Evolutionary conservation across 768 basidiomycete species (phyloP), one percentile per base, ranked within the genome.

Genomic region (Mrakia blollopis): DNA sequence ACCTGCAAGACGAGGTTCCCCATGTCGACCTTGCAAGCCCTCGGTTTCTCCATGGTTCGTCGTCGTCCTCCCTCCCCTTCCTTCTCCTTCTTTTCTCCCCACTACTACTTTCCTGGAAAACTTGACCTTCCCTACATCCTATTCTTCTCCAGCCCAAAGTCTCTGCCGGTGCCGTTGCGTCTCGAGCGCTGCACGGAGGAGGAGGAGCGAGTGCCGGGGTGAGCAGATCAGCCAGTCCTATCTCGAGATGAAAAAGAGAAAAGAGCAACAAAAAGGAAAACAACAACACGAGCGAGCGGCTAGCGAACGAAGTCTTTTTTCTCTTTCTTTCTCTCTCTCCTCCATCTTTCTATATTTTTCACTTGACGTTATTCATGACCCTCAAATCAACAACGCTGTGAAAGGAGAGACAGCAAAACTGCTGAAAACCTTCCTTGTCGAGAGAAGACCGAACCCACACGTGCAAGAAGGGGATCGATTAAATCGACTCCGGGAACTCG

Each of bases 1-100:
- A 81, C 81, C 13, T 81, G 81, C 77, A 72, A 78, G 44, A 80
- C 80, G 32, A 76, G 73, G 62, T 81, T 81, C 47, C 80, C 81
- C 23, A 69, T 79, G 35, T 73, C 79, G 32, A 62, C 75, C 23
- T 69, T 77, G 13, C 65, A 77, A 41, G 72, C 72, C 21, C 67
- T 77, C 25, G 75, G 62, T 32, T 77, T 73, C 16, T 76, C 61
- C 61, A 78, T 78, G 73, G 37, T 28, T 13, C 8, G 47, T 57
- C 30, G 3, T 41, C 13, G 18, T 50, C 30, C 13, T 23, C 52
- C 71, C 50, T 23, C 25, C 25, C 6, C 35, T 4, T 52, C 69
- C 1, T 54, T 63, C 39, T 61, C 21, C 13, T 41, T 47, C 21
- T 62, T 73, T 69, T 52, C 52, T 78, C 41, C 0, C 21, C 32